phyloP scores from a whole-genome alignment of 768 basidiomycete genomes.

The Suillus paluster region DNA sequence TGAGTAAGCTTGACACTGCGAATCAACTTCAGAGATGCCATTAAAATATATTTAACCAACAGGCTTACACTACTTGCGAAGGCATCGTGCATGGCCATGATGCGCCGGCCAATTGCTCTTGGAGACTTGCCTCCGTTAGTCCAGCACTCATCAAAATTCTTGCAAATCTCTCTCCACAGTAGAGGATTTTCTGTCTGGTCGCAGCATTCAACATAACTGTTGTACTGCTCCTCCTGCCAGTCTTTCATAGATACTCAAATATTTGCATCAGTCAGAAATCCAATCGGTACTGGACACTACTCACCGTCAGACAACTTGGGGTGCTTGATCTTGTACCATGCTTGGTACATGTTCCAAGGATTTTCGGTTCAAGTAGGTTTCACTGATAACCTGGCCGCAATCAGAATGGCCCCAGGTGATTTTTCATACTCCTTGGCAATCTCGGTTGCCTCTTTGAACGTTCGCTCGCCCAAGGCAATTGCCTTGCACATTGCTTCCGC shows the following conservation, averaged over 20 bases:
- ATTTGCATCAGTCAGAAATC: background rate
- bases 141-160: no score
- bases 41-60: no score
- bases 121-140: no score
- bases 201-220: no score
- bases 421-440: conserved; percentile 10
- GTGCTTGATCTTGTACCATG: background rate
- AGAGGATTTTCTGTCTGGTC: no score
- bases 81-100: no score
- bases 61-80: no score
- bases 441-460: background rate
- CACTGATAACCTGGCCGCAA: background rate
- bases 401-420: background rate
- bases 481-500: conserved; percentile 3
- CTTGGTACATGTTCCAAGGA: conserved; percentile 5
- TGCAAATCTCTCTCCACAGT: no score
- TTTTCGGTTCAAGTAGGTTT: background rate
- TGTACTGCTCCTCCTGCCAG: background rate
- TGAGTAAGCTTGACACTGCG: no score
- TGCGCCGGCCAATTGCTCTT: no score
- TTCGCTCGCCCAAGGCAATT: background rate
- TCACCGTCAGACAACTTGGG: conserved; percentile 7
- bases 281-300: background rate
- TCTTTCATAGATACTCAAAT: background rate
- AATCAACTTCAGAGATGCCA: no score